A percentile compares a stretch with the other conserved stretches of the same genome.
Evolutionary conservation across 1,284 basidiomycete species (phyloP).

Genomic region (Papiliotrema nemorosa): DNA sequence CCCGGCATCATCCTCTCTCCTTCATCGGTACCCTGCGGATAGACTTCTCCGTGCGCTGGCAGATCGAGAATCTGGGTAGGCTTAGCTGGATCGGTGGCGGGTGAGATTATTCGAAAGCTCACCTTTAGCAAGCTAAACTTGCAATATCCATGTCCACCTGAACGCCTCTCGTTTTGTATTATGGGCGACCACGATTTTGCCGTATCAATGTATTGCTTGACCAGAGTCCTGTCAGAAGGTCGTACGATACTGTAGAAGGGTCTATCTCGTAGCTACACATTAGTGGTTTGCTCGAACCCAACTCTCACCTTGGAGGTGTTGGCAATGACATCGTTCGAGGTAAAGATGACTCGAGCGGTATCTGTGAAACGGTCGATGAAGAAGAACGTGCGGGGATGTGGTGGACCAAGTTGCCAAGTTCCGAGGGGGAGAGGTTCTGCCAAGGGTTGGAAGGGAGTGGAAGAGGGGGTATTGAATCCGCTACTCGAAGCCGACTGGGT

Average conservation of each 20-base stretch:
- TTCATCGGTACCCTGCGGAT: constrained; percentile 36
- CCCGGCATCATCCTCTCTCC: constrained; percentile 32
- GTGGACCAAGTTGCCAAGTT: constrained; percentile 8
- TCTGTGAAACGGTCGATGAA: constrained; percentile 42
- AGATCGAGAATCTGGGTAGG: constrained; percentile 29
- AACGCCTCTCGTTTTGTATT: constrained; percentile 22
- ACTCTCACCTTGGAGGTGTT: constrained; percentile 22
- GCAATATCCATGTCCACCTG: constrained; percentile 36
- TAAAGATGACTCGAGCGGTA: constrained; percentile 32
- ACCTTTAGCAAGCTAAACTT: constrained; percentile 36
- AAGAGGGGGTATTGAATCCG: constrained; percentile 9
- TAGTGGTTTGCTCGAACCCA: neutral
- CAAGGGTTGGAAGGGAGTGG: constrained; percentile 8
- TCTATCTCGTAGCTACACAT: constrained; percentile 22
- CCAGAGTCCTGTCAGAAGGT: constrained; percentile 30
- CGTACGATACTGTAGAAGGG: constrained; percentile 38
- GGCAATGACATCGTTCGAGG: constrained; percentile 37
- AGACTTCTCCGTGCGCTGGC: constrained; percentile 20
- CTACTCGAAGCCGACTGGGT: constrained; percentile 1
- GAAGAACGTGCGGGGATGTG: constrained; percentile 32
- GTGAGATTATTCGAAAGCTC: constrained; percentile 1
- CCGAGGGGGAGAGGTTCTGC: constrained; percentile 1
- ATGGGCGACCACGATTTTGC: constrained; percentile 38
- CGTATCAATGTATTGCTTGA: constrained; percentile 33
- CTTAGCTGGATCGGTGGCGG: neutral